Evolutionary conservation across 83 land plant genomes (phyloP).

Genomic region (Picea abies): DNA sequence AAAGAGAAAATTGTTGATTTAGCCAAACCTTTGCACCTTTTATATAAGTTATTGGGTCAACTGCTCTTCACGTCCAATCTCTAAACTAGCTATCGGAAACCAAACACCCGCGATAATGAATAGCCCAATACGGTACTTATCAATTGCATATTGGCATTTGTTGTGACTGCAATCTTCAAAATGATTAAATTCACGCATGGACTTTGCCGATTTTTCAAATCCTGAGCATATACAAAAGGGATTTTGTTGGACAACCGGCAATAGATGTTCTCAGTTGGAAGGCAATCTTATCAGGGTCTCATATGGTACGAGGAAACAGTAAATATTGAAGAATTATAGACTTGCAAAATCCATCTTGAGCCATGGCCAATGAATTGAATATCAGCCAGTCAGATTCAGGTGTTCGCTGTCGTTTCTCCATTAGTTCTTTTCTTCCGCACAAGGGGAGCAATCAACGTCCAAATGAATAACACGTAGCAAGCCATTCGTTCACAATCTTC

Average conservation of each 20-base stretch:
- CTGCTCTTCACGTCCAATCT: too few species aligned
- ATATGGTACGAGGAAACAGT: slow-evolving; percentile 10
- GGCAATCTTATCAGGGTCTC: not conserved
- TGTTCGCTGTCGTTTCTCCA: slow-evolving; percentile 16
- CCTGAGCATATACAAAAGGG: not conserved
- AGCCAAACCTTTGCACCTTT: too few species aligned
- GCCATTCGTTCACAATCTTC: too few species aligned
- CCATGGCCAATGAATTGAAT: slow-evolving; percentile 1
- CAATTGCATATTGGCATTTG: not conserved
- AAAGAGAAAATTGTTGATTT: too few species aligned
- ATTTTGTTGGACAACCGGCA: not conserved
- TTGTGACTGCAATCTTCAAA: not conserved
- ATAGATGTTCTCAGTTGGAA: not conserved
- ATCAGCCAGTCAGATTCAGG: not conserved
- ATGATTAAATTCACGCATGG: not conserved
- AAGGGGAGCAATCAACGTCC: slow-evolving; percentile 64
- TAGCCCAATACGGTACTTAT: not conserved
- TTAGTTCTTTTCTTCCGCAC: slow-evolving; percentile 38
- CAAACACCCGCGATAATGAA: not conserved
- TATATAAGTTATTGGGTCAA: too few species aligned
- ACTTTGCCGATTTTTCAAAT: not conserved
- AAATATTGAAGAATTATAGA: not conserved
- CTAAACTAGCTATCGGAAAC: too few species aligned
- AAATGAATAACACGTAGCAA: slow-evolving; percentile 8
- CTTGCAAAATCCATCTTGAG: not conserved